phyloP scores from a whole-genome alignment of 176 grass and related monocot species.

The Avena atlantica region DNA sequence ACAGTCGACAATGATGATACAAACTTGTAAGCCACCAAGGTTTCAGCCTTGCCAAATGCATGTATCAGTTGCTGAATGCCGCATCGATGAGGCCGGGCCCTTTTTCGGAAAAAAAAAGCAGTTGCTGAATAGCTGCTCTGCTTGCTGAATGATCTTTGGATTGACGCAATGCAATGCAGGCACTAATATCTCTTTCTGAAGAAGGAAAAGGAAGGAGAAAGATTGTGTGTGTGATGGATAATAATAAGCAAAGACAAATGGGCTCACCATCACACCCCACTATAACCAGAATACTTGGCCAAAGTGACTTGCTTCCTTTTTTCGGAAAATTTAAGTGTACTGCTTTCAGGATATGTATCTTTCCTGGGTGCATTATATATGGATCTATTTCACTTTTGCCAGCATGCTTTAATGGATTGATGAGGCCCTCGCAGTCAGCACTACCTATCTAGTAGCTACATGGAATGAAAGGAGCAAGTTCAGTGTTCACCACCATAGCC shows the following conservation, averaged over 20 bases:
- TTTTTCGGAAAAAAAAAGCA: background rate
- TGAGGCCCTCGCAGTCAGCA: too few relatives aligned
- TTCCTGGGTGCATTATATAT: background rate
- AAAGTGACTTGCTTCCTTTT: background rate
- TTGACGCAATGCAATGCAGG: background rate
- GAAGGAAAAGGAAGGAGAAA: background rate
- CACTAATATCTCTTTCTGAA: background rate
- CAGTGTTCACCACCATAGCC: too few relatives aligned
- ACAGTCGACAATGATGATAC: background rate
- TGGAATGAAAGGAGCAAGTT: too few relatives aligned
- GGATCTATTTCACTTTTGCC: too few relatives aligned
- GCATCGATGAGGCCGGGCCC: too few relatives aligned
- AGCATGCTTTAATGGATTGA: too few relatives aligned
- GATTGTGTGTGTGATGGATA: background rate
- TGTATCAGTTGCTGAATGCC: too few relatives aligned
- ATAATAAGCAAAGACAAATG: background rate
- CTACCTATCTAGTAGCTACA: too few relatives aligned
- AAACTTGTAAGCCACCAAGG: background rate
- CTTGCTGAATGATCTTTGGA: conserved; percentile 2
- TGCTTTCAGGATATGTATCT: background rate
- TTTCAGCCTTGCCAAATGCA: background rate
- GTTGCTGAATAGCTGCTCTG: background rate
- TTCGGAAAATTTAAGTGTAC: background rate
- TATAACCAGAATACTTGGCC: conserved; percentile 4
- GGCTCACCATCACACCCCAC: conserved; percentile 7